Conservation (phyloP, 805 yeast genomes). For the Candida chilensis region DNA sequence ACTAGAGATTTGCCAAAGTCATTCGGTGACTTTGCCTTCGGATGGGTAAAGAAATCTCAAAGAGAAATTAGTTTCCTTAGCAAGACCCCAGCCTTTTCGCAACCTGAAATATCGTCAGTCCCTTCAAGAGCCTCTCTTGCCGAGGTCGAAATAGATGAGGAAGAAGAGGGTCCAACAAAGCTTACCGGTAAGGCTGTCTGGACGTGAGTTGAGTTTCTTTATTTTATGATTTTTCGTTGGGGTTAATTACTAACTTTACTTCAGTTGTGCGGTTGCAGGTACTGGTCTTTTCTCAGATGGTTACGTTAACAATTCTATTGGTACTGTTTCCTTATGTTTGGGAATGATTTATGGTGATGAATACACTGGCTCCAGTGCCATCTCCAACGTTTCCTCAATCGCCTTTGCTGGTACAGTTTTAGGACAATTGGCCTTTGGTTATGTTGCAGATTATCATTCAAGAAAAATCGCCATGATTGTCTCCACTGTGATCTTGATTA, state of each 20-base stretch:
- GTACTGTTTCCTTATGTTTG: constrained; percentile 69
- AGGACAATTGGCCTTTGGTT: constrained; percentile 79
- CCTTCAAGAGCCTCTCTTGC: no score
- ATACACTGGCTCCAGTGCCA: constrained; percentile 57
- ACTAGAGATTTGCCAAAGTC: constrained; percentile 44
- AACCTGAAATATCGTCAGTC: no score
- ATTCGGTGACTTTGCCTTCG: constrained; percentile 21
- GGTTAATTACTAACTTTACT: no score
- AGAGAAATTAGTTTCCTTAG: constrained; percentile 33
- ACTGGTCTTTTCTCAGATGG: constrained; percentile 95
- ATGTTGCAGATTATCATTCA: constrained; percentile 68
- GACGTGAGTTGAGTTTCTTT: no score
- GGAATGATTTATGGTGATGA: constrained; percentile 53
- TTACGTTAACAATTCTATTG: constrained; percentile 78
- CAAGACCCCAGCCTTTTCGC: no score
- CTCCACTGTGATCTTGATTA: constrained; percentile 65
- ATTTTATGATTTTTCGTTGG: no score
- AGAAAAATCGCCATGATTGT: constrained; percentile 78
- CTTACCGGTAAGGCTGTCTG: no score
- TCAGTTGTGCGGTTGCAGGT: no score
- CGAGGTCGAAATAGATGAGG: no score
- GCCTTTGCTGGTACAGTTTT: constrained; percentile 89
- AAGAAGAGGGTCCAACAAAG: no score
- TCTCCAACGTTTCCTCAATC: constrained; percentile 74
- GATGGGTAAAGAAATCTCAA: constrained; percentile 30